Conservation (phyloP, 2,329 filamentous ascomycete species). For the Escovopsis sp. region DNA sequence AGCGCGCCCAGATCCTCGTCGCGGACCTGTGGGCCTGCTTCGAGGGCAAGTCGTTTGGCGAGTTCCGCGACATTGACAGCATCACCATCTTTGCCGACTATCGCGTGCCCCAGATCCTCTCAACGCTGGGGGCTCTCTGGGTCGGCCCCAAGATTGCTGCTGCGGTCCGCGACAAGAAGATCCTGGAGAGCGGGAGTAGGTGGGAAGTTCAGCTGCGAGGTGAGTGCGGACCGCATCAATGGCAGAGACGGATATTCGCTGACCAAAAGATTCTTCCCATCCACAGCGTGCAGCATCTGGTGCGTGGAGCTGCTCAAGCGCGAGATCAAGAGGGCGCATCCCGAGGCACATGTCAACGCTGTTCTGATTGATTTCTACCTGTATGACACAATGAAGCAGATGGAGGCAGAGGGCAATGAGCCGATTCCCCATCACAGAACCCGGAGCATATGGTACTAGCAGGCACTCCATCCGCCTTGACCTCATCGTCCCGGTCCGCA, state of each 20-base stretch:
- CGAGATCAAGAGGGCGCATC: slow-evolving; percentile 62
- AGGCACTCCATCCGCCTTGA: neutral
- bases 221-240: slow-evolving; percentile 14
- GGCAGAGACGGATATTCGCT: no score
- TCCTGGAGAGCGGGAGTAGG: slow-evolving; percentile 54
- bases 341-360: slow-evolving; percentile 62
- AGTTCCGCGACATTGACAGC: slow-evolving; percentile 81
- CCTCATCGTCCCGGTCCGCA: no score
- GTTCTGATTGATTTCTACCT: slow-evolving; percentile 95
- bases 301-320: slow-evolving; percentile 77
- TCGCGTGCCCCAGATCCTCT: slow-evolving; percentile 84
- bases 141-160: slow-evolving; percentile 70
- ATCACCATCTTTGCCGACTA: slow-evolving; percentile 99
- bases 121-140: slow-evolving; percentile 64
- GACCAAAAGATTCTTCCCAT: neutral
- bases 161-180: slow-evolving; percentile 48
- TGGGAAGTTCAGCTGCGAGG: slow-evolving; percentile 84
- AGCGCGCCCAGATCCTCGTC: slow-evolving; percentile 89
- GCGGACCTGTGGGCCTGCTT: slow-evolving; percentile 97
- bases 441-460: slow-evolving; percentile 82
- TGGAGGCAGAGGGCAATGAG: slow-evolving; percentile 49
- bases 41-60: slow-evolving; percentile 61
- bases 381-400: slow-evolving; percentile 84
- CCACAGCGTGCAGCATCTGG: slow-evolving; percentile 78
- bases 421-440: slow-evolving; percentile 68